phyloP scores from a whole-genome alignment of 768 basidiomycete genomes.

The Pisolithus albus region DNA sequence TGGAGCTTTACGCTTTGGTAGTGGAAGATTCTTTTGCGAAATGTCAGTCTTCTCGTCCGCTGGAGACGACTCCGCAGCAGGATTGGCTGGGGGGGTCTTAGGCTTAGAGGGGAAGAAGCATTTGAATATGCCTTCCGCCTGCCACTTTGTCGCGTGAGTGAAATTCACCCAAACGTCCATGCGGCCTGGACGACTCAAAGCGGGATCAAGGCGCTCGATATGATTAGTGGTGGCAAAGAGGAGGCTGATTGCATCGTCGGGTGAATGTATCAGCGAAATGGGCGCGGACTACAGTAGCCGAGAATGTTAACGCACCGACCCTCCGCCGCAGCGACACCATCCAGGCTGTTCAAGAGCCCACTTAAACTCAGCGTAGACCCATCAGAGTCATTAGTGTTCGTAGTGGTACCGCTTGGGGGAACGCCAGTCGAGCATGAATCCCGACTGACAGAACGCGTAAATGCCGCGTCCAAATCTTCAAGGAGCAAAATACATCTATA shows the following conservation, averaged over 20 bases:
- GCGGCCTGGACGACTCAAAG: conserved; percentile 79
- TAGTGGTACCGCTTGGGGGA: conserved; percentile 44
- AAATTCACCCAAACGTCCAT: conserved; percentile 94
- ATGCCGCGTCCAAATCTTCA: conserved; percentile 90
- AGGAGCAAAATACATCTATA: conserved; percentile 83
- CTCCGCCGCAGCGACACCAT: conserved; percentile 80
- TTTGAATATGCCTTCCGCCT: conserved; percentile 89
- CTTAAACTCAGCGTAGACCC: conserved; percentile 82
- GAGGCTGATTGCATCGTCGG: conserved; percentile 39
- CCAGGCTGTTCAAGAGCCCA: conserved; percentile 79
- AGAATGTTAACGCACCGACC: conserved; percentile 55
- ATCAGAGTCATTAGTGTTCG: conserved; percentile 45
- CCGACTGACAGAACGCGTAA: conserved; percentile 81
- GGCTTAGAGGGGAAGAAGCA: conserved; percentile 80
- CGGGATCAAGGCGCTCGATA: conserved; percentile 87
- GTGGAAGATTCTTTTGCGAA: conserved; percentile 60
- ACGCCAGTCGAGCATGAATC: conserved; percentile 72
- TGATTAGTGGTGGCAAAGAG: conserved; percentile 93
- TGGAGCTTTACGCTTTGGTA: conserved; percentile 55
- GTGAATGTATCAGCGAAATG: conserved; percentile 10
- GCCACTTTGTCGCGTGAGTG: conserved; percentile 86
- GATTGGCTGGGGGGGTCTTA: conserved; percentile 4
- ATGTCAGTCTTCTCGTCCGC: conserved; percentile 32
- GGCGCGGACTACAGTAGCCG: not conserved
- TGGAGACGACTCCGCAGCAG: conserved; percentile 6